phyloP scores from a whole-genome alignment of 2,329 filamentous ascomycete genomes.

The Pseudocercospora fijiensis region DNA sequence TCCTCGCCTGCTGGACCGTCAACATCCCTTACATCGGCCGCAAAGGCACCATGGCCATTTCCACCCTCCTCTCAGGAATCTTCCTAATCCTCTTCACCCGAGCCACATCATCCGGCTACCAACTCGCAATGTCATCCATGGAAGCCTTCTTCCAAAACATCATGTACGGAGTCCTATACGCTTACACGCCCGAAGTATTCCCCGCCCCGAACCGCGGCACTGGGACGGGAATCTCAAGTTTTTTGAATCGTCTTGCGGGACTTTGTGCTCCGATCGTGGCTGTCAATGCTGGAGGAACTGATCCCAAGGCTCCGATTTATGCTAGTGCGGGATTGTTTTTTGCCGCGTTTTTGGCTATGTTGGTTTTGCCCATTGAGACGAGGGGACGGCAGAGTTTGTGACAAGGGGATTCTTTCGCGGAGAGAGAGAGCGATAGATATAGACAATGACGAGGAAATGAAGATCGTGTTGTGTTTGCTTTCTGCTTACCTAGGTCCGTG shows the following conservation, averaged over 20 bases:
- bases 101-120: conserved; percentile 56
- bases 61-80: conserved; percentile 65
- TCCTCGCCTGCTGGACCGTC: conserved; percentile 73
- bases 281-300: conserved; percentile 41
- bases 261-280: conserved; percentile 69
- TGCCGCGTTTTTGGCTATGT: conserved; percentile 46
- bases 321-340: conserved; percentile 46
- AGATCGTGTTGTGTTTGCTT: not conserved
- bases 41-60: conserved; percentile 67
- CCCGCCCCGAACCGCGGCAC: conserved; percentile 70
- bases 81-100: conserved; percentile 67
- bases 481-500: too few species aligned
- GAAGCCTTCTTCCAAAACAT: conserved; percentile 71
- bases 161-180: conserved; percentile 69
- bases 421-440: not conserved
- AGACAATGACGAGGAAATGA: not conserved
- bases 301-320: conserved; percentile 46
- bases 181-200: conserved; percentile 76
- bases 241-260: conserved; percentile 67
- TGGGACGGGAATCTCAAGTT: conserved; percentile 69
- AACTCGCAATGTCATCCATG: conserved; percentile 57
- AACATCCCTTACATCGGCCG: conserved; percentile 70
- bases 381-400: conserved; percentile 45
- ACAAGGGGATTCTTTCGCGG: too few species aligned
- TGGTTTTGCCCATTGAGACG: conserved; percentile 46